A percentile compares a stretch with the other conserved stretches of the same genome.
These are phyloP conservation scores for Aspergillus flavus DNA, from an alignment of 2,329 filamentous ascomycete species.

Conservation along the genomic window DNA sequence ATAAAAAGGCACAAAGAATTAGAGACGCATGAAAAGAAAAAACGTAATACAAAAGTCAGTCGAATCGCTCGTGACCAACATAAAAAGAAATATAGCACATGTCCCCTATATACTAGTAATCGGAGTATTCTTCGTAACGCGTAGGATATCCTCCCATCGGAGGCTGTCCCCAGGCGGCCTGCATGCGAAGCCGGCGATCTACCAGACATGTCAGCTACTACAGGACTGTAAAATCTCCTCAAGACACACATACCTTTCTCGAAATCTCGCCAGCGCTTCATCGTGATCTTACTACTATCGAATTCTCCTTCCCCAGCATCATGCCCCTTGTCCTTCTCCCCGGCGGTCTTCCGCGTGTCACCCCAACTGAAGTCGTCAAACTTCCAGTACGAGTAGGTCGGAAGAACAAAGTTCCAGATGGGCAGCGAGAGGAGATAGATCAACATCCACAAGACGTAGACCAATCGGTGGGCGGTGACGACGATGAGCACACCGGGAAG, in stretches of 20 bases:
- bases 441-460: conserved; percentile 94
- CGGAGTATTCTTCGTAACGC: conserved; percentile 41
- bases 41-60: conserved; percentile 3
- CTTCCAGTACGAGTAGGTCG: conserved; percentile 96
- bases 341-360: conserved; percentile 92
- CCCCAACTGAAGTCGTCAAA: conserved; percentile 99
- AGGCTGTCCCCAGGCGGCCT: conserved; percentile 28
- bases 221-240: too few species aligned
- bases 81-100: conserved; percentile 6
- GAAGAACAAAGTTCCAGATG: conserved; percentile 96
- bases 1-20: neutral
- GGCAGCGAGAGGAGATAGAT: conserved; percentile 93
- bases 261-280: conserved; percentile 98
- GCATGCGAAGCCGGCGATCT: conserved; percentile 43
- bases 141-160: conserved; percentile 30
- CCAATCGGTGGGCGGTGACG: conserved; percentile 87
- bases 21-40: neutral
- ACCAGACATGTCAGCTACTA: conserved; percentile 6
- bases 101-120: conserved; percentile 31
- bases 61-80: neutral
- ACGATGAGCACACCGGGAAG: conserved; percentile 90
- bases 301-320: conserved; percentile 89
- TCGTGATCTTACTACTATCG: conserved; percentile 97
- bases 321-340: conserved; percentile 86
- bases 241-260: conserved; percentile 64